Percentiles rank a stretch among this genome's conserved stretches.
Evolutionary conservation across 2,329 filamentous ascomycete genomes (phyloP).

Genomic region (Colletotrichum sp.): DNA sequence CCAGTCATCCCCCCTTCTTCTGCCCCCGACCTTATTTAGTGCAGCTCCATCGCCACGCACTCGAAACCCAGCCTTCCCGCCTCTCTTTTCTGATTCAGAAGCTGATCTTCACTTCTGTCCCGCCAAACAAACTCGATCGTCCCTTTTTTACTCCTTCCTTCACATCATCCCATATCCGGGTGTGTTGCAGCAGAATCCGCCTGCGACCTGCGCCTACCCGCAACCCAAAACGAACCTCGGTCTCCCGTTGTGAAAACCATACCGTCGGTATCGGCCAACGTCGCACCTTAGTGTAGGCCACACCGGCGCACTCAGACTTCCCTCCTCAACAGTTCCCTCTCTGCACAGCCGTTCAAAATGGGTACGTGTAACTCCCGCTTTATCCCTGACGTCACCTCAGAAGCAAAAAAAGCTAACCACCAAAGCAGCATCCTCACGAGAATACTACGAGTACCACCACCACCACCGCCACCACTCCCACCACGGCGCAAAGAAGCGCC

Average conservation of each 20-base stretch:
- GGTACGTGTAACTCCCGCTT: slow-evolving; percentile 1
- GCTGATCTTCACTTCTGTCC: not conserved
- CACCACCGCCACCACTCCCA: slow-evolving; percentile 31
- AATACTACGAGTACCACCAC: slow-evolving; percentile 21
- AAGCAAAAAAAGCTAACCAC: not conserved
- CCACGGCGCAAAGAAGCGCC: slow-evolving; percentile 41
- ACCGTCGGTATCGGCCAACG: not conserved
- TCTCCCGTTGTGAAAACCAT: not conserved
- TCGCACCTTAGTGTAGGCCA: slow-evolving; percentile 10
- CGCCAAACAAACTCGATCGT: not conserved
- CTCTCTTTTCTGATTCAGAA: not conserved
- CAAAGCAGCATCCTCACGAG: slow-evolving; percentile 13
- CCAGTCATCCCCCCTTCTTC: not conserved
- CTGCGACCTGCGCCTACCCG: not conserved
- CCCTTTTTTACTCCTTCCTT: not conserved
- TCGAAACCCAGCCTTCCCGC: not conserved
- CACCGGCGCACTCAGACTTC: not conserved
- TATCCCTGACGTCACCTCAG: not conserved
- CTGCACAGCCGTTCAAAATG: slow-evolving; percentile 9
- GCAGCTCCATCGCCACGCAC: not conserved
- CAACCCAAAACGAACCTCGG: not conserved
- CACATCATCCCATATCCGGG: not conserved
- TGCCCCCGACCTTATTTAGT: not conserved
- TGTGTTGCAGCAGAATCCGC: not conserved
- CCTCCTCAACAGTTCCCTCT: not conserved